A percentile compares a stretch with the other conserved stretches of the same genome.
These are phyloP conservation scores for Hyaloscypha variabilis DNA, from an alignment of 495 filamentous ascomycete genomes.

Conservation along the genomic window DNA sequence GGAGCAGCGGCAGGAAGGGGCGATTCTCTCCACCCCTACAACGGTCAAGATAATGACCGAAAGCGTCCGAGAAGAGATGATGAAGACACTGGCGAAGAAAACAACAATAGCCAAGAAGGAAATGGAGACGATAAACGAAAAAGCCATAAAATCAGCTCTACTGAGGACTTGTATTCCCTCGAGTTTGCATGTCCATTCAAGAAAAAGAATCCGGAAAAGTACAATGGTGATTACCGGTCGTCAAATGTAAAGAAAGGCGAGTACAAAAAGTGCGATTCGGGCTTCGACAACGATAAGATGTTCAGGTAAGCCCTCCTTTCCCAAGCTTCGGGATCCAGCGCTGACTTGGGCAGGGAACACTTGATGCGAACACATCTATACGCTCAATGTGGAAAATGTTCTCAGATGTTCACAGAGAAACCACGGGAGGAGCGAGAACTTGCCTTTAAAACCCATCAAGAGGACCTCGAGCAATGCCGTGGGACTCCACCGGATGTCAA, in stretches of 20 bases:
- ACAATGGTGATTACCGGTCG: neutral
- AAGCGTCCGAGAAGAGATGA: no score
- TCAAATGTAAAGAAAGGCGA: neutral
- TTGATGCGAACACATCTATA: neutral
- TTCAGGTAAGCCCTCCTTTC: neutral
- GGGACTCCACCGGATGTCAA: neutral
- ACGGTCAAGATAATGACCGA: no score
- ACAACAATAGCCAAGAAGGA: no score
- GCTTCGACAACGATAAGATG: neutral
- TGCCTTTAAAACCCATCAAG: neutral
- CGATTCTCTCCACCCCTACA: neutral
- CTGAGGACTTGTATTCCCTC: neutral
- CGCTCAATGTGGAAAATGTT: constrained; percentile 9
- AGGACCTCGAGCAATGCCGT: neutral
- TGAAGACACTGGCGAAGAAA: no score
- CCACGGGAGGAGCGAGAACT: neutral
- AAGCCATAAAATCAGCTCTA: neutral
- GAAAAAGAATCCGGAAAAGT: neutral
- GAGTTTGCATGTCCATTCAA: neutral
- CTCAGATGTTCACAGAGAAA: neutral
- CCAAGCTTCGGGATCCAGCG: neutral
- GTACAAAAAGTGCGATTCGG: neutral
- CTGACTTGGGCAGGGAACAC: neutral
- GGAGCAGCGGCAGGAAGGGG: neutral
- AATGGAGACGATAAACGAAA: no score